Conservation (phyloP, 23 red algal species). For the Gracilaria gracilis region DNA sequence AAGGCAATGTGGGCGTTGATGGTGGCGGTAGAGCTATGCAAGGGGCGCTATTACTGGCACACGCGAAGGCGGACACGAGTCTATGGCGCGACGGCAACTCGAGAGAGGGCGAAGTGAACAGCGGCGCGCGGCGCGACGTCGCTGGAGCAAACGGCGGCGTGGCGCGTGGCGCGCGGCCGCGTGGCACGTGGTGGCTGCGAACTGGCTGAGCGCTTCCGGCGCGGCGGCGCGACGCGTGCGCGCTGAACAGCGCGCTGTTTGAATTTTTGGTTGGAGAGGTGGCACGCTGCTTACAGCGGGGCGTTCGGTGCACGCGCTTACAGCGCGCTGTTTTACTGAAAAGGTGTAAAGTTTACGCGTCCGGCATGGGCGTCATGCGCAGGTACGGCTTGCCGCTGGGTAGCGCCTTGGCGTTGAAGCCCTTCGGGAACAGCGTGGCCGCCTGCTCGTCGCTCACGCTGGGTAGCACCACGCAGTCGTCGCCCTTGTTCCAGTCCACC, state of each 20-base stretch:
- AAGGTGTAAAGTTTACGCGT: constrained; percentile 3
- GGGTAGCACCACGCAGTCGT: constrained; percentile 68
- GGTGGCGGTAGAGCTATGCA: too few relatives aligned
- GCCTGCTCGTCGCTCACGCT: constrained; percentile 72
- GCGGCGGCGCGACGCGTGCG: constrained; percentile 4
- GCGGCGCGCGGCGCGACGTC: too few relatives aligned
- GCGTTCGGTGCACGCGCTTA: too few relatives aligned
- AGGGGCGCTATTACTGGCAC: too few relatives aligned
- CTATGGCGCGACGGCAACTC: too few relatives aligned
- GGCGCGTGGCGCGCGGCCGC: constrained; percentile 1
- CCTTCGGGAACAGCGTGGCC: constrained; percentile 66
- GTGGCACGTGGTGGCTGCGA: constrained; percentile 32
- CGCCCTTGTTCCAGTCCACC: constrained; percentile 82
- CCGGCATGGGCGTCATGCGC: constrained; percentile 71
- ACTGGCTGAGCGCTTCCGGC: constrained; percentile 29
- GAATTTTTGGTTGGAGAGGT: constrained; percentile 27
- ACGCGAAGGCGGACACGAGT: too few relatives aligned
- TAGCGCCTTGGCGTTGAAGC: constrained; percentile 32
- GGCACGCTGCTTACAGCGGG: too few relatives aligned
- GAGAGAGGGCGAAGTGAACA: too few relatives aligned
- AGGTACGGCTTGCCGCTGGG: constrained; percentile 67
- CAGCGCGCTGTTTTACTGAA: too few relatives aligned
- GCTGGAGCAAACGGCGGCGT: too few relatives aligned
- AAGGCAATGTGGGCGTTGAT: too few relatives aligned
- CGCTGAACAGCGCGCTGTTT: neutral